Percentiles rank a stretch among this genome's conserved stretches.
These are phyloP conservation scores for Lactifluus subvellereus DNA, from an alignment of 768 basidiomycete species.

Conservation along the genomic window DNA sequence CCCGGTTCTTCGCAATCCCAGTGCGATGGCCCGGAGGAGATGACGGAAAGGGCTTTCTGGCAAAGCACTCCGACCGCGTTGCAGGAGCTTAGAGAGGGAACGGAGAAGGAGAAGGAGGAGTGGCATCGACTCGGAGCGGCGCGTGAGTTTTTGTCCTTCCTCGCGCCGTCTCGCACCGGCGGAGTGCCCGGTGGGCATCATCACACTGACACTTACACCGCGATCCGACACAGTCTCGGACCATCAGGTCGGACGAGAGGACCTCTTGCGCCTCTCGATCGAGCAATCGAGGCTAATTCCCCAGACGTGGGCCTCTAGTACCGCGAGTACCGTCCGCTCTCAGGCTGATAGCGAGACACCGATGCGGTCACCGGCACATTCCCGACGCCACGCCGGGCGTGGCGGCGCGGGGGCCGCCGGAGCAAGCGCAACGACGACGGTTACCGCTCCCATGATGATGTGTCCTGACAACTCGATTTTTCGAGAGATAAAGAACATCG, in stretches of 20 bases:
- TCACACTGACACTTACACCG: too few relatives aligned
- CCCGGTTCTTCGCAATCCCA: constrained; percentile 1
- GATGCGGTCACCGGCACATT: not conserved
- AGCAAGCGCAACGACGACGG: not conserved
- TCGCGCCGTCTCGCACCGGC: not conserved
- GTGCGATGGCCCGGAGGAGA: not conserved
- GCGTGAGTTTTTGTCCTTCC: not conserved
- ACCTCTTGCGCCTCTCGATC: not conserved
- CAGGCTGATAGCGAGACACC: not conserved
- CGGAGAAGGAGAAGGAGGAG: not conserved
- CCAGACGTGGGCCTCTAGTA: not conserved
- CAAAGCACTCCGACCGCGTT: constrained; percentile 3
- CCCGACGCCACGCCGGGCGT: not conserved
- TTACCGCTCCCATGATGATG: not conserved
- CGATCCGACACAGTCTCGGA: not conserved
- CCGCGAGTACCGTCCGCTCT: not conserved
- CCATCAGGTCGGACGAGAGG: not conserved
- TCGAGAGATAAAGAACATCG: not conserved
- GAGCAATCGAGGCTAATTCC: constrained; percentile 1
- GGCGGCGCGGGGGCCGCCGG: not conserved
- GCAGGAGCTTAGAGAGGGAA: not conserved
- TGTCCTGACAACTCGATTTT: not conserved
- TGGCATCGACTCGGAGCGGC: not conserved
- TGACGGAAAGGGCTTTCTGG: constrained; percentile 10
- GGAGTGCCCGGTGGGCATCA: too few relatives aligned